Conservation (phyloP, 2,329 filamentous ascomycete species). For the Phaeosphaeriaceae sp. region DNA sequence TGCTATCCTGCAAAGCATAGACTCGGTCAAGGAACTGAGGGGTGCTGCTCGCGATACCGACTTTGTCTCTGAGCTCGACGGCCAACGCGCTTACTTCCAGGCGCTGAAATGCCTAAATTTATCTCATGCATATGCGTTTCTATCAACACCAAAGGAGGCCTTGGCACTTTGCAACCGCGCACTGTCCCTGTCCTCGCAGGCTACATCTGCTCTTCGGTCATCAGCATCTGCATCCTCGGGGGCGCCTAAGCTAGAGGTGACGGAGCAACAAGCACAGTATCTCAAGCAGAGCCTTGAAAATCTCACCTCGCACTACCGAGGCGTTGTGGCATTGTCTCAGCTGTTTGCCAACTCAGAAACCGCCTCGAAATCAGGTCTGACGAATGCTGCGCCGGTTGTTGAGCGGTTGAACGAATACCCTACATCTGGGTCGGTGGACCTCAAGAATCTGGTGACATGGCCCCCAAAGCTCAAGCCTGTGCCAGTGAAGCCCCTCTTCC, state of each 20-base stretch:
- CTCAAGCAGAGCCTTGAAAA: constrained; percentile 71
- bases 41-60: constrained; percentile 85
- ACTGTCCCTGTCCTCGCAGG: constrained; percentile 65
- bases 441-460: constrained; percentile 83
- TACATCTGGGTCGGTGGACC: constrained; percentile 68
- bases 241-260: constrained; percentile 74
- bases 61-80: constrained; percentile 80
- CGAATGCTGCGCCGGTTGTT: constrained; percentile 68
- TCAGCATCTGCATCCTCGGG: constrained; percentile 35
- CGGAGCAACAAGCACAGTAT: constrained; percentile 63
- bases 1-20: constrained; percentile 86
- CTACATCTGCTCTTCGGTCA: constrained; percentile 52
- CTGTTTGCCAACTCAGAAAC: constrained; percentile 60
- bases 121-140: constrained; percentile 81
- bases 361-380: constrained; percentile 55
- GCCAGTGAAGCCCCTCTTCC: constrained; percentile 92
- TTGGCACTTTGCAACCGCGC: constrained; percentile 85
- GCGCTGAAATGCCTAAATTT: constrained; percentile 89
- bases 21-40: constrained; percentile 86
- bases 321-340: constrained; percentile 82
- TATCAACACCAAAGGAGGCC: constrained; percentile 76
- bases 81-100: constrained; percentile 82
- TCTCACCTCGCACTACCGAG: constrained; percentile 81
- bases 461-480: constrained; percentile 84
- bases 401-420: constrained; percentile 81